Base-by-base conservation (phyloP, 2,329 filamentous ascomycete species). In the Cladosporium austrohemisphaericum region DNA sequence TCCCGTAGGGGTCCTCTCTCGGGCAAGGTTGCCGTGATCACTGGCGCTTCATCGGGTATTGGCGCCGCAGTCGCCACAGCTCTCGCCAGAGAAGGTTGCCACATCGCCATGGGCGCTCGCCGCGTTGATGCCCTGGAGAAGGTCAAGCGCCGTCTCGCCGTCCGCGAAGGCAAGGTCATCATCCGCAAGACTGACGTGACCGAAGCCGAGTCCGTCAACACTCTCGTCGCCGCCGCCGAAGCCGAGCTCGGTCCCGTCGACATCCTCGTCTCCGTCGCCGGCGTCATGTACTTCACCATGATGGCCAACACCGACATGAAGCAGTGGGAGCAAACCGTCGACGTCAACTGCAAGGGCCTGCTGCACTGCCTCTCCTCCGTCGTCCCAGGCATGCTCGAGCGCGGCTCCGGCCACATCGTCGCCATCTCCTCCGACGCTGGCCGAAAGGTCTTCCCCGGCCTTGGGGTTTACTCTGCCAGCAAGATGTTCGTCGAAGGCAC, bases 261-360 rank as follows among this genome's bases (percentile, higher is more conserved):
- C 63, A 86, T 91, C 44, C 77, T 92, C n/a, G 80, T 92, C 41
- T 82, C 82, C 32, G 88, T 86, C 61, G 88, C 87, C 0, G 87
- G 87, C 28, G 87, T 92, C 63, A 92, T 92, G 87, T 92, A 92
- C 71, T 92, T 83, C 69, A 91, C 87, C 48, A 83, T 91, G 82
- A 91, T 92, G 87, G 80, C 83, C 50, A 91, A 90, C 63, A 77
- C 73, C 13, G 78, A 85, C 55, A 79, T 74, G 0, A 84, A 87
- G 4, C 83, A 92, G 60, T 92, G 87, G 87, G 83, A 90, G 55
- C 84, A 80, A 51, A 91, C 86, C 0, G 86, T 92, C 33, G 87
- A 91, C 59, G 85, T 92, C 57, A 92, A 92, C 72, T 91, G 87
- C 80, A 91, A 91, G 69, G 87, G 87, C 29, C 76, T 92, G 1